Evolutionary conservation across 2,329 filamentous ascomycete genomes (phyloP).

Genomic region (Botryotinia narcissicola): DNA sequence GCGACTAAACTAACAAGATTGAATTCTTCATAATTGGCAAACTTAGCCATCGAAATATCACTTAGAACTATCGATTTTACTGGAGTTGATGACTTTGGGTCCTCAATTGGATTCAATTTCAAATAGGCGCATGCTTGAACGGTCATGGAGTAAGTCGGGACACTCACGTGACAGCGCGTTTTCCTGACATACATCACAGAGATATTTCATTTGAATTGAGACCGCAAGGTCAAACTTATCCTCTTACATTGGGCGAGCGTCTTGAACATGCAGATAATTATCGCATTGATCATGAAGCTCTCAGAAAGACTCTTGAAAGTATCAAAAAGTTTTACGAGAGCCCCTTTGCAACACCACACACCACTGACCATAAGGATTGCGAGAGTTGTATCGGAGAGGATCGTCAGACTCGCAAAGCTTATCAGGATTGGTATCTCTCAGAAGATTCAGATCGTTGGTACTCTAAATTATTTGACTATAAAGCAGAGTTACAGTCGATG

Average conservation of each 20-base stretch:
- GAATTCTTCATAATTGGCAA: background rate
- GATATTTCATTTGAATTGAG: slow-evolving; percentile 14
- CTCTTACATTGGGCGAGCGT: slow-evolving; percentile 31
- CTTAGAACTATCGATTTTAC: background rate
- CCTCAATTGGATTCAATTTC: background rate
- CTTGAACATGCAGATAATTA: slow-evolving; percentile 30
- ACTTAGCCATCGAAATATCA: background rate
- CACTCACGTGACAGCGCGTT: slow-evolving; percentile 13
- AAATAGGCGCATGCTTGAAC: background rate
- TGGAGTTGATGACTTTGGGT: background rate
- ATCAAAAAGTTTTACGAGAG: slow-evolving; percentile 27
- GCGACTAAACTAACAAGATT: background rate
- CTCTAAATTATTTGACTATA: slow-evolving; percentile 25
- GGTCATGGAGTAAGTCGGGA: slow-evolving; percentile 17
- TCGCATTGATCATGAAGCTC: slow-evolving; percentile 26
- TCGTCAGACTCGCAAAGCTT: slow-evolving; percentile 31
- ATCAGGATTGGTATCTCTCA: slow-evolving; percentile 33
- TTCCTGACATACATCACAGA: slow-evolving; percentile 2
- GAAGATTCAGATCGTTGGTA: slow-evolving; percentile 31
- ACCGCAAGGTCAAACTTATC: slow-evolving; percentile 23
- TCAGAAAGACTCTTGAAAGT: slow-evolving; percentile 22
- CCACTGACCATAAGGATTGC: slow-evolving; percentile 30
- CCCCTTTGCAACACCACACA: slow-evolving; percentile 27
- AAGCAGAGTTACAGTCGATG: slow-evolving; percentile 26
- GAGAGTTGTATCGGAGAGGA: slow-evolving; percentile 30